Percentiles rank a stretch among this genome's conserved stretches.
These are phyloP conservation scores for Discostella stelligeroides DNA, from an alignment of 108 stramenopile species.

Conservation along the genomic window DNA sequence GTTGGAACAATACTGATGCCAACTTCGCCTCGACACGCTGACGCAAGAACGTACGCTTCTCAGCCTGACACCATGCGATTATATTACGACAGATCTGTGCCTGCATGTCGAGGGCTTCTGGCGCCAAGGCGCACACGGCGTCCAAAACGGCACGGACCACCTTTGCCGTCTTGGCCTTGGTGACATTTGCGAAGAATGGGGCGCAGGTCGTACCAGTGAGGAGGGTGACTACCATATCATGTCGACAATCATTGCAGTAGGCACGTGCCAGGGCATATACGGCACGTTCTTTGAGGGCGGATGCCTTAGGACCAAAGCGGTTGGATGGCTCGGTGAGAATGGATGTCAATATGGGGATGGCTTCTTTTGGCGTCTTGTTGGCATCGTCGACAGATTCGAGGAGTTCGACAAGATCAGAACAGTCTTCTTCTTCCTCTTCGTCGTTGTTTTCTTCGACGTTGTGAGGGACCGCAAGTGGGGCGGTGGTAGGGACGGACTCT, in stretches of 20 bases:
- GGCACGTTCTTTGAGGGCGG: slow-evolving; percentile 87
- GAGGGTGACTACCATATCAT: slow-evolving; percentile 84
- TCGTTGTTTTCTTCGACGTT: not conserved
- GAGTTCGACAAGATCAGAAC: slow-evolving; percentile 44
- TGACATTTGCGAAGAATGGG: slow-evolving; percentile 87
- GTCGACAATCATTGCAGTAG: slow-evolving; percentile 71
- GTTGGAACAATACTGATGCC: slow-evolving; percentile 84
- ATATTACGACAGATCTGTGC: slow-evolving; percentile 86
- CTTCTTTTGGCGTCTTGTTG: slow-evolving; percentile 28
- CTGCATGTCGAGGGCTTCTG: slow-evolving; percentile 86
- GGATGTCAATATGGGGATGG: slow-evolving; percentile 57
- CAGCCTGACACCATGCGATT: slow-evolving; percentile 89
- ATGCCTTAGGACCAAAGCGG: slow-evolving; percentile 72
- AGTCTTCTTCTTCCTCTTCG: slow-evolving; percentile 49
- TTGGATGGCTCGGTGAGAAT: slow-evolving; percentile 63
- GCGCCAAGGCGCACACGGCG: slow-evolving; percentile 86
- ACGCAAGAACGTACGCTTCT: slow-evolving; percentile 95
- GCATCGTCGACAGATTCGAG: slow-evolving; percentile 45
- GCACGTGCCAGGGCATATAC: slow-evolving; percentile 90
- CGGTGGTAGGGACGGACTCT: slow-evolving; percentile 14
- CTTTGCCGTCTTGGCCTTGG: slow-evolving; percentile 99
- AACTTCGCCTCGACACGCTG: slow-evolving; percentile 97
- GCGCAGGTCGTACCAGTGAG: slow-evolving; percentile 64
- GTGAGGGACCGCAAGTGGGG: not conserved
- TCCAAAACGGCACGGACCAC: slow-evolving; percentile 96